Base-by-base conservation (phyloP, 768 basidiomycete species). In the Rhodotorula toruloides region DNA sequence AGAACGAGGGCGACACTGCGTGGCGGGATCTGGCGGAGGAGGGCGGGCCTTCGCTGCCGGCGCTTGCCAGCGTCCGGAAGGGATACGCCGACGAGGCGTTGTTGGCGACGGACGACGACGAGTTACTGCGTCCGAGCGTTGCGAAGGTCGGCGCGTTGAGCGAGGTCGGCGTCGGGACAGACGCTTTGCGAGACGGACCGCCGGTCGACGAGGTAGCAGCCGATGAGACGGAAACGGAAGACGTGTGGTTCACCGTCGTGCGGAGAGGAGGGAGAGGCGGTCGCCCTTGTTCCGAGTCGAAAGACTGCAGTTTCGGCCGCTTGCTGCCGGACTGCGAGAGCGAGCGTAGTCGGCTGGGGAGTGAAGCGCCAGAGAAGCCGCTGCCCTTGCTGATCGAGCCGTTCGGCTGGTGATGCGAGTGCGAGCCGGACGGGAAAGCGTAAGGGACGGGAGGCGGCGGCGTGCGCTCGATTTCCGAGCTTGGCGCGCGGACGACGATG, bases 301-400 rank as follows among this genome's bases (percentile, higher is more conserved):
- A 61, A 17, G 54, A 42, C 7, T 31, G 31, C 19, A 73, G 31
- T 25, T 58, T 54, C 13, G 72, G 72, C 14, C 70, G 65, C 37
- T 73, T 73, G 36, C 49, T 46, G 2, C 47, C 50, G 4, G 72
- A 67, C 42, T 68, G 70, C 4, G 60, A 61, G 10, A 68, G 48
- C 12, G 72, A 63, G 31, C 72, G 61, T 10, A 73, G 48, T 31
- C 72, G 58, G 2, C 63, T 60, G 1, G 69, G 72, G 9, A 70
- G 55, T 22, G 55, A 54, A 0, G 58, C 60, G n/a, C 44, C 43
- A 2, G 48, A 44, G 19, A 53, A 64, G 25, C 27, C 47, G n/a
- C 22, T 29, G 52, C 25, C 4, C 46, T 27, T 31, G 32, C 58
- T 17, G 44, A 2, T 8, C 21, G 21, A 12, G 48, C 25, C 0